phyloP scores from a whole-genome alignment of 768 basidiomycete species.

The Suillus subaureus region DNA sequence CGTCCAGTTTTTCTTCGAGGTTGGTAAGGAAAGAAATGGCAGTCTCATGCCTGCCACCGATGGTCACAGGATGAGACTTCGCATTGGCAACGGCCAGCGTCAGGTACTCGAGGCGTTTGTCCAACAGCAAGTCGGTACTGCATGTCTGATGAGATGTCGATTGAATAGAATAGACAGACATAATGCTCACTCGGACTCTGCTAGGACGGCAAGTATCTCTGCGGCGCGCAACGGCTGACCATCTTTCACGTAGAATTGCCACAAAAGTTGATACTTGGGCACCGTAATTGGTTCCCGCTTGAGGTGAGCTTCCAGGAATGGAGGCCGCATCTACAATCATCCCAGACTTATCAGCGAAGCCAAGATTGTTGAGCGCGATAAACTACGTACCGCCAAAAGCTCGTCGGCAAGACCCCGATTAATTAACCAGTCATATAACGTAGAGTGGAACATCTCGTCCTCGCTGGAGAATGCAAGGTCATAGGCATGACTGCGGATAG shows the following conservation, averaged over 20 bases:
- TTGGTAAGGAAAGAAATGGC: slow-evolving; percentile 96
- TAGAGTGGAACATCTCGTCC: slow-evolving; percentile 94
- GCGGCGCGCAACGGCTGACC: slow-evolving; percentile 88
- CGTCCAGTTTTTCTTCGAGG: slow-evolving; percentile 95
- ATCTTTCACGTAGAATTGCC: slow-evolving; percentile 97
- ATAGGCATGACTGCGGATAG: slow-evolving; percentile 83
- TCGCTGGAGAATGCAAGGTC: slow-evolving; percentile 81
- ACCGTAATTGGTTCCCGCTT: slow-evolving; percentile 77
- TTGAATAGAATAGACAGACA: neutral
- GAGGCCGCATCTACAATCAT: slow-evolving; percentile 69
- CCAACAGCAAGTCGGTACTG: slow-evolving; percentile 70
- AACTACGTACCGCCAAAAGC: slow-evolving; percentile 75
- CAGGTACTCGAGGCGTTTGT: slow-evolving; percentile 84
- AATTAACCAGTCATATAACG: slow-evolving; percentile 94
- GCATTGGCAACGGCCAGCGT: slow-evolving; percentile 95
- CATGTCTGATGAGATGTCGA: neutral
- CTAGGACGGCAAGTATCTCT: slow-evolving; percentile 77
- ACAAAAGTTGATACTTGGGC: slow-evolving; percentile 85
- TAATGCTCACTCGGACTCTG: slow-evolving; percentile 77
- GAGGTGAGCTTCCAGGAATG: slow-evolving; percentile 88
- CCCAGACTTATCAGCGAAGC: slow-evolving; percentile 15
- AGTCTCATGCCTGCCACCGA: slow-evolving; percentile 76
- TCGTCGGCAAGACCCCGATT: slow-evolving; percentile 79
- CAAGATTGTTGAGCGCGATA: slow-evolving; percentile 4
- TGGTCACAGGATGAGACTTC: slow-evolving; percentile 88